Evolutionary conservation across 306 rosid genomes (phyloP).

Genomic region (Trifolium pratense): DNA sequence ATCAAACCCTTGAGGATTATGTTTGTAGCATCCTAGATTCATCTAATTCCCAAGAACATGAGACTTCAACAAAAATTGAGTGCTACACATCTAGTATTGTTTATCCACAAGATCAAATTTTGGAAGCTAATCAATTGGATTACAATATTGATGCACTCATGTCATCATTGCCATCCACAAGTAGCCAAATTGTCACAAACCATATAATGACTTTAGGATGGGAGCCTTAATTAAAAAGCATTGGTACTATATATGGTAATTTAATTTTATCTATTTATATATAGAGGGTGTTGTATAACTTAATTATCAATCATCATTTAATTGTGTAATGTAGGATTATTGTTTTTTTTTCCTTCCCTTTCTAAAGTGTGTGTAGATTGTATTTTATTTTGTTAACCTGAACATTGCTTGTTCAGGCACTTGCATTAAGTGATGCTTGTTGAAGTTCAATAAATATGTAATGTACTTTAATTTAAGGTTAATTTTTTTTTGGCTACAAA

Average conservation of each 20-base stretch:
- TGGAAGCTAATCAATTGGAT: constrained; percentile 56
- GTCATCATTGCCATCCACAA: constrained; percentile 51
- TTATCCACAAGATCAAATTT: constrained; percentile 43
- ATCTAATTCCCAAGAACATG: constrained; percentile 53
- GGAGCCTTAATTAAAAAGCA: constrained; percentile 32
- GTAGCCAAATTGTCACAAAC: constrained; percentile 38
- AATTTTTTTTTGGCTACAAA: no score
- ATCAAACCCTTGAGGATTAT: constrained; percentile 50
- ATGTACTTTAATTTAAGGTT: constrained; percentile 8
- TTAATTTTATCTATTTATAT: constrained; percentile 35
- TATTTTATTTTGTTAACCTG: constrained; percentile 35
- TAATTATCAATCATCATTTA: constrained; percentile 22
- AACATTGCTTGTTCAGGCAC: constrained; percentile 41
- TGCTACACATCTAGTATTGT: constrained; percentile 31
- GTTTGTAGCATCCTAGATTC: constrained; percentile 44
- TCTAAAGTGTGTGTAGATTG: constrained; percentile 30
- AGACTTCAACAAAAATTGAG: constrained; percentile 44
- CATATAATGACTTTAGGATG: constrained; percentile 43
- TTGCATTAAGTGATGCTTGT: constrained; percentile 32
- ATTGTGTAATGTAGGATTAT: constrained; percentile 19
- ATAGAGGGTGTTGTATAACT: constrained; percentile 19
- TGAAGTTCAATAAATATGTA: constrained; percentile 34
- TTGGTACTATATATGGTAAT: background rate
- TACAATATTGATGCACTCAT: constrained; percentile 49
- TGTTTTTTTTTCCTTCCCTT: background rate